Evolutionary conservation across 441 rosid species (phyloP).

Genomic region (Cnidoscolus chayamansa): DNA sequence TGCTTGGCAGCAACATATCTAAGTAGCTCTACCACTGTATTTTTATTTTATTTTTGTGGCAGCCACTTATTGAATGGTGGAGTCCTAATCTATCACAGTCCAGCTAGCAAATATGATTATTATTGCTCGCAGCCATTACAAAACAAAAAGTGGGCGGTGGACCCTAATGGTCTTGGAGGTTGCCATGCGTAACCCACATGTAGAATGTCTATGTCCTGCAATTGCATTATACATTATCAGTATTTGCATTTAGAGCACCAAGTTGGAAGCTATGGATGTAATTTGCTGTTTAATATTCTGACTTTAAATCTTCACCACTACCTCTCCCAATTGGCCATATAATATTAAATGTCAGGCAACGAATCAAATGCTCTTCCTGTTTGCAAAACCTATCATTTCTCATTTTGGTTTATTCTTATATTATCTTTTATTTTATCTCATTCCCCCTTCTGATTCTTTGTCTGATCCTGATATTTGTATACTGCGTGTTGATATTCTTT

Average conservation of each 20-base stretch:
- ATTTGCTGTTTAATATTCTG: background rate
- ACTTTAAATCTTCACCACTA: constrained; percentile 31
- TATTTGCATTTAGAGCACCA: constrained; percentile 4
- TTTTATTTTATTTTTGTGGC: background rate
- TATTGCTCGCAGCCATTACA: background rate
- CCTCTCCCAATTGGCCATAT: constrained; percentile 1
- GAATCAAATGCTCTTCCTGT: constrained; percentile 29
- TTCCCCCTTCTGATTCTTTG: constrained; percentile 21
- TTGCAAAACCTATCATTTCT: background rate
- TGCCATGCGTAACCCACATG: constrained; percentile 15
- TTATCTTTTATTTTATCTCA: background rate
- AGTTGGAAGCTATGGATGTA: constrained; percentile 20
- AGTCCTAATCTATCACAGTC: background rate
- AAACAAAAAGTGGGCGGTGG: constrained; percentile 14
- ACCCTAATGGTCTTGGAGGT: background rate
- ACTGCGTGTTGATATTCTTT: constrained; percentile 2
- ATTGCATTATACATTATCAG: too few relatives aligned
- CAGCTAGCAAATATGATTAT: background rate
- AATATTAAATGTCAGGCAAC: background rate
- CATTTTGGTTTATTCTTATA: background rate
- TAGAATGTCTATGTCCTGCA: background rate
- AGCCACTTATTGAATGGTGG: background rate
- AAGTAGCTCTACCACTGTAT: too few relatives aligned
- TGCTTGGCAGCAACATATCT: background rate
- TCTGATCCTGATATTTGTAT: constrained; percentile 12